Conservation (phyloP, 2,329 filamentous ascomycete species). For the Monilinia fructicola region DNA sequence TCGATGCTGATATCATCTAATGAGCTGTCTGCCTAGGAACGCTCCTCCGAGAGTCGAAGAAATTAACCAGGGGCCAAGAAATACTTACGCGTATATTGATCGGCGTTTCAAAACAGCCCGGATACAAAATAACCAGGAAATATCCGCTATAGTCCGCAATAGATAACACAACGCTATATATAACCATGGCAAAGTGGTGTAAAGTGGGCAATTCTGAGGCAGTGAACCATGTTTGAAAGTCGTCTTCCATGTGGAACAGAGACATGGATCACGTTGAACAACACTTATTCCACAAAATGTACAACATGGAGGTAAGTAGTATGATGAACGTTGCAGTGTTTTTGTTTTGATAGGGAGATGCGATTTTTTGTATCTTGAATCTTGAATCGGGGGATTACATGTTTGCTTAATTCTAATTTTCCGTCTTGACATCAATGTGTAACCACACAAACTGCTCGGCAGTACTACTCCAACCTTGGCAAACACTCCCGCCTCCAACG, state of each 20-base stretch:
- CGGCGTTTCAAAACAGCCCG: neutral
- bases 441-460: neutral
- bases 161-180: neutral
- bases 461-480: neutral
- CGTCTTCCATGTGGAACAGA: neutral
- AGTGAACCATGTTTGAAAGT: neutral
- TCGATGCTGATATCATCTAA: neutral
- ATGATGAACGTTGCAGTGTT: neutral
- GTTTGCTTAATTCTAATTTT: neutral
- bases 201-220: neutral
- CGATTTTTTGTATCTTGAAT: neutral
- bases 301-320: neutral
- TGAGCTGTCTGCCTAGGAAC: neutral
- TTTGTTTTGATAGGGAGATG: neutral
- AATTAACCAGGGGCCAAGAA: too few relatives aligned
- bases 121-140: neutral
- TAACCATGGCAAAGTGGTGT: neutral
- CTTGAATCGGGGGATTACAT: neutral
- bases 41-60: neutral
- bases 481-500: neutral
- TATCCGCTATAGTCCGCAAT: neutral
- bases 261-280: neutral
- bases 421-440: conserved; percentile 2
- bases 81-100: too few relatives aligned
- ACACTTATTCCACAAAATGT: neutral